Percentiles rank a stretch among this genome's conserved stretches.
Conservation (phyloP, 306 rosid species). For the Purshia tridentata region DNA sequence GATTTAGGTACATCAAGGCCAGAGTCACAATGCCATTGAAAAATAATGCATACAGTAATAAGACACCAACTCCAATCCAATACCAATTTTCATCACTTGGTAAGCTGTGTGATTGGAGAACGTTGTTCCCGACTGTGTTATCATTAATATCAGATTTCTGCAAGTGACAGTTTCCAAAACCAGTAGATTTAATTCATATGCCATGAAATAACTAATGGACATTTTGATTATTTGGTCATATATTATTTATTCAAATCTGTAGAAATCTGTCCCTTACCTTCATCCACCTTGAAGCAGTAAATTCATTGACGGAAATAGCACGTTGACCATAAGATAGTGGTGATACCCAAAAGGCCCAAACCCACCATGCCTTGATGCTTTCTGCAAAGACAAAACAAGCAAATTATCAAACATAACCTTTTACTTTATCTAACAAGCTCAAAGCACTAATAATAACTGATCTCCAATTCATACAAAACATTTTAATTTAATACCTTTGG, state of each 20-base stretch:
- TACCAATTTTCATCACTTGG: conserved; percentile 67
- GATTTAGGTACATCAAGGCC: conserved; percentile 71
- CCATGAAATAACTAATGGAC: conserved; percentile 3
- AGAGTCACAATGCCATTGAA: conserved; percentile 64
- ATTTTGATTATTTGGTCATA: not conserved
- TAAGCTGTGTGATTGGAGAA: conserved; percentile 52
- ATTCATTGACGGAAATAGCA: conserved; percentile 79
- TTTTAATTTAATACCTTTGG: conserved; percentile 52
- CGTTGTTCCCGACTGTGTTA: conserved; percentile 51
- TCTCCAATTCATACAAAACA: not conserved
- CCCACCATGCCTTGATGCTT: conserved; percentile 82
- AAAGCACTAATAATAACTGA: conserved; percentile 11
- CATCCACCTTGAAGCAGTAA: conserved; percentile 78
- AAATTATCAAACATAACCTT: not conserved
- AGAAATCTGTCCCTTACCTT: conserved; percentile 45
- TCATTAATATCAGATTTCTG: conserved; percentile 54
- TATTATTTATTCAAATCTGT: conserved; percentile 6
- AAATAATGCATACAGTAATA: conserved; percentile 43
- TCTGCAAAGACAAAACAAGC: conserved; percentile 38
- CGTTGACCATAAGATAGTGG: conserved; percentile 80
- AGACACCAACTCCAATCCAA: conserved; percentile 61
- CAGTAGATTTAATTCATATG: conserved; percentile 5
- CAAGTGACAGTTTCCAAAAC: conserved; percentile 26
- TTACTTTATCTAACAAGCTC: not conserved
- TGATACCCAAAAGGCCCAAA: conserved; percentile 85